Evolutionary conservation across 2,329 filamentous ascomycete species (phyloP).

Genomic region (Diaporthe sp.): DNA sequence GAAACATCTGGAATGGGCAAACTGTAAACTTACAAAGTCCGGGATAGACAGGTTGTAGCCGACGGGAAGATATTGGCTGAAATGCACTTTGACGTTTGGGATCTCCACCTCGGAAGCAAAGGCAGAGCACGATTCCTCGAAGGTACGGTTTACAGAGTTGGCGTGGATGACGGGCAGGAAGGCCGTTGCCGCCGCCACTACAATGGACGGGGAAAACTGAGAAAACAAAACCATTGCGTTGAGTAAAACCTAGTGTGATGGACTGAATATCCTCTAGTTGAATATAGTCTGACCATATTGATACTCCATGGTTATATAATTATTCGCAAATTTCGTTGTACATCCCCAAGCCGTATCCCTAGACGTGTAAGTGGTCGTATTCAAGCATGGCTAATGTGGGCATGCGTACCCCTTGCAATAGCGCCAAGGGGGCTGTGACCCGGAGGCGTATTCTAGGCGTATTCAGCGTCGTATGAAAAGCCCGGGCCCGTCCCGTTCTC

Average conservation of each 20-base stretch:
- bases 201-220: background rate
- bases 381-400: background rate
- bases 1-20: background rate
- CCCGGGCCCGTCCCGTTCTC: background rate
- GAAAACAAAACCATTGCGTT: background rate
- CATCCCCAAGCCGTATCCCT: background rate
- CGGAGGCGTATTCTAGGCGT: slow-evolving; percentile 7
- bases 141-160: background rate
- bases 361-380: background rate
- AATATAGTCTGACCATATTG: background rate
- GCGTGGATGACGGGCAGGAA: background rate
- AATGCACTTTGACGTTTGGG: background rate
- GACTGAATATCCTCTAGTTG: too few species aligned
- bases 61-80: background rate
- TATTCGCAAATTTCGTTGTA: background rate
- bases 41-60: slow-evolving; percentile 5
- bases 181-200: background rate
- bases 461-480: slow-evolving; percentile 19
- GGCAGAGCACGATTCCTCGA: background rate
- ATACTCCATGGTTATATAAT: background rate
- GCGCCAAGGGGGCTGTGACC: background rate
- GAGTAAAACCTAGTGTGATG: background rate
- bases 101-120: background rate
- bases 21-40: background rate
- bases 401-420: background rate